Evolutionary conservation across 78 protist genomes (phyloP), one percentile per base, ranked within the genome.

Genomic region (Tieghemostelium lacteum): DNA sequence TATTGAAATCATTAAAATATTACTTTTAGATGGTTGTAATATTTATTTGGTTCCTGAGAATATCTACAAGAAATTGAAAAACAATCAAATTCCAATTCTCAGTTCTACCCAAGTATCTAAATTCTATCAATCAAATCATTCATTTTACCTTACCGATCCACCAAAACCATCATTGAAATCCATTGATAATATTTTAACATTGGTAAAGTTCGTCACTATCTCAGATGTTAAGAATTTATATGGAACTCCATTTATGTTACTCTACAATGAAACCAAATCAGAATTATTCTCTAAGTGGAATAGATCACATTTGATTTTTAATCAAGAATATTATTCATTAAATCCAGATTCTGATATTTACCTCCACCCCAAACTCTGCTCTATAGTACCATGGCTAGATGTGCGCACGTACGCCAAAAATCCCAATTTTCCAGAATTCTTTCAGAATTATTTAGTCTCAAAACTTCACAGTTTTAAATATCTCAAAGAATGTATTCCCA

Each of bases 211-310:
- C n/a, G 54, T 67, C 3, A 57, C 33, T 45, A 45, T 45, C 6
- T 14, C 52, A 45, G n/a, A n/a, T n/a, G n/a, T n/a, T n/a, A 4
- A 19, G 14, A 3, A 5, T 19, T 1, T 67, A 7, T 1, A 42
- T 22, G 34, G 24, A 5, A 45, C 74, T 19, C 74, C 74, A 42
- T 67, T 67, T n/a, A 67, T 45, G 74, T 34, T 67, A 5, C 16
- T 57, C 29, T 7, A 57, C 6, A 57, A 57, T 57, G 63, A 57
- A 57, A 57, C 6, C 10, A 57, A 7, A n/a, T 57, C 33, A 4
- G 4, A 19, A 16, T 19, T 22, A 19, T 57, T 57, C 63, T 19
- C 4, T n/a, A 57, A 57, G 63, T 19, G 8, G 16, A 57, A 4
- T 22, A 19, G 29, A n/a, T 17, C 63, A 4, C 10, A 57, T 19